Evolutionary conservation across 2,329 filamentous ascomycete genomes (phyloP).

Genomic region (Zasmidium angulare): DNA sequence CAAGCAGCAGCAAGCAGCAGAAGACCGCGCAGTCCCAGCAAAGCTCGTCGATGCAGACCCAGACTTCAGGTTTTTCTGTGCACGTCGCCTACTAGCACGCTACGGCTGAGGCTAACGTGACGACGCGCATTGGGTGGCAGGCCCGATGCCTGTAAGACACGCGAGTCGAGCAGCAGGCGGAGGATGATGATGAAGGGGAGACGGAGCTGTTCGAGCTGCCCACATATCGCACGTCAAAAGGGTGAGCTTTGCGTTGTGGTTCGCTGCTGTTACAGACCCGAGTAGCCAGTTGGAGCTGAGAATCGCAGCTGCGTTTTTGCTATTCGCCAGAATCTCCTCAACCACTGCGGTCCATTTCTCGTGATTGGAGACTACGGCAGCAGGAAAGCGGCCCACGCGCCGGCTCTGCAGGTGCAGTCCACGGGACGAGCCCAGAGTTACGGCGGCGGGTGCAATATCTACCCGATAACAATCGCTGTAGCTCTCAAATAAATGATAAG

Average conservation of each 20-base stretch:
- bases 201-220: conserved; percentile 1
- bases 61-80: not conserved
- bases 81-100: no score
- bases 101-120: no score
- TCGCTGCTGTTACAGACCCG: not conserved
- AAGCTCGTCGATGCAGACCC: not conserved
- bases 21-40: conserved; percentile 17
- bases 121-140: not conserved
- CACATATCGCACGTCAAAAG: not conserved
- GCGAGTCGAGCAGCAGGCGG: not conserved
- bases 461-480: no score
- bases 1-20: not conserved
- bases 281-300: not conserved
- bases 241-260: not conserved
- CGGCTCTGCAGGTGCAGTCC: not conserved
- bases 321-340: conserved; percentile 1
- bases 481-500: no score
- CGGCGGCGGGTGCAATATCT: not conserved
- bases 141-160: not conserved
- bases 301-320: not conserved
- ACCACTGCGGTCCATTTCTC: not conserved
- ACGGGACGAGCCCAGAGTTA: not conserved
- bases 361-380: not conserved
- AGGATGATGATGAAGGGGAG: no score
- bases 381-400: not conserved